phyloP scores from a whole-genome alignment of 1,284 basidiomycete species.

The Ceratobasidium sp. region DNA sequence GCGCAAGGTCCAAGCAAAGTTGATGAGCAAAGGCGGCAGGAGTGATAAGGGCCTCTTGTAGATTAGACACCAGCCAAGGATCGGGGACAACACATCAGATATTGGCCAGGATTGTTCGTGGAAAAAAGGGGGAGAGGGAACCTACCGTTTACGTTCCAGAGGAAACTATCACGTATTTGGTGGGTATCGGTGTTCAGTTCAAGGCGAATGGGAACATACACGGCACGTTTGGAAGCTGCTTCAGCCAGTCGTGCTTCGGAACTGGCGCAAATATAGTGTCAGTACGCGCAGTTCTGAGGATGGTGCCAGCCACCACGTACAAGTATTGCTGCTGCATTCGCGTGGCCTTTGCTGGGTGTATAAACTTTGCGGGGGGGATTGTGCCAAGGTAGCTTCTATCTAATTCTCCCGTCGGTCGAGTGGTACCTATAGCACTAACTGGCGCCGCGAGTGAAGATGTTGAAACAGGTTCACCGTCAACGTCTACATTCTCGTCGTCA shows the following conservation, averaged over 20 bases:
- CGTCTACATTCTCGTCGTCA: slow-evolving; percentile 47
- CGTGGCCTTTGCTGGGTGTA: slow-evolving; percentile 68
- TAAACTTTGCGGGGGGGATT: slow-evolving; percentile 83
- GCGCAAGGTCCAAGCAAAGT: slow-evolving; percentile 89
- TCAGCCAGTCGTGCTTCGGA: slow-evolving; percentile 71
- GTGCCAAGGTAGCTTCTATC: slow-evolving; percentile 91
- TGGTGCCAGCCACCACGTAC: slow-evolving; percentile 60
- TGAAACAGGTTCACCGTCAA: slow-evolving; percentile 45
- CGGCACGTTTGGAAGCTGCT: slow-evolving; percentile 71
- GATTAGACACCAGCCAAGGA: not conserved
- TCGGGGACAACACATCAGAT: slow-evolving; percentile 17
- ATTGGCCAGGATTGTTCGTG: not conserved
- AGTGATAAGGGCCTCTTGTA: slow-evolving; percentile 70
- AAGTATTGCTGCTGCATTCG: slow-evolving; percentile 74
- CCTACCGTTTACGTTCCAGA: slow-evolving; percentile 90
- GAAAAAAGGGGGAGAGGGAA: not conserved
- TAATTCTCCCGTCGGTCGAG: slow-evolving; percentile 65
- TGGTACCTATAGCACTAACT: slow-evolving; percentile 47
- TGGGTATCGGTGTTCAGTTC: slow-evolving; percentile 94
- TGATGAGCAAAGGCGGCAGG: slow-evolving; percentile 86
- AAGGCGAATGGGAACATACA: slow-evolving; percentile 91
- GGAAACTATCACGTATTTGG: slow-evolving; percentile 92
- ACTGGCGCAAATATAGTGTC: slow-evolving; percentile 56
- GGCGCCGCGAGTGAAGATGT: slow-evolving; percentile 48
- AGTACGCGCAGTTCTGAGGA: slow-evolving; percentile 12